A percentile compares a stretch with the other conserved stretches of the same genome.
Evolutionary conservation across 108 stramenopile genomes (phyloP).

Genomic region (Cyclotella cryptica): DNA sequence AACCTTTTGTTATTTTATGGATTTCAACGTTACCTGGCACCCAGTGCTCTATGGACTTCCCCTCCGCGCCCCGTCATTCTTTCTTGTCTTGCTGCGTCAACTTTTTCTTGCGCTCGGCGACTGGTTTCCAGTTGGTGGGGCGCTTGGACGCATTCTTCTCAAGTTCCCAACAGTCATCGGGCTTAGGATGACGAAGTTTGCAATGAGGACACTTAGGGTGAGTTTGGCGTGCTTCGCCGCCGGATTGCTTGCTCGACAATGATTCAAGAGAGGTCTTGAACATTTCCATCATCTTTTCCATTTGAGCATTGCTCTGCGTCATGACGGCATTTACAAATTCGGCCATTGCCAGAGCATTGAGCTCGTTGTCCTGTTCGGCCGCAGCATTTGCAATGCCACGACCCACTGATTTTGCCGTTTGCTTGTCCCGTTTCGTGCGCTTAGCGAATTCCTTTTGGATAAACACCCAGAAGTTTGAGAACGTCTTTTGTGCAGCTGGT

Average conservation of each 20-base stretch:
- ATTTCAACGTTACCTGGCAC: not conserved
- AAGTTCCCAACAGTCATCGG: not conserved
- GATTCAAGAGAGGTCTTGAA: not conserved
- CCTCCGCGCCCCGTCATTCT: conserved; percentile 7
- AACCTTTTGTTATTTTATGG: conserved; percentile 7
- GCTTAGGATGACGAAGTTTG: not conserved
- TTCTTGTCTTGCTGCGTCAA: not conserved
- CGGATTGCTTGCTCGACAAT: not conserved
- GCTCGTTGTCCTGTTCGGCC: no score
- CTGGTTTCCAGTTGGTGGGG: not conserved
- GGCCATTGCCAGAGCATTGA: no score
- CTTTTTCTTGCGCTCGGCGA: conserved; percentile 1
- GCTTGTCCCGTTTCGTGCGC: no score
- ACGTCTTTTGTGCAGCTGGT: not conserved
- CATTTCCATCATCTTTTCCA: not conserved
- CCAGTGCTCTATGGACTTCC: not conserved
- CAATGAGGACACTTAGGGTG: not conserved
- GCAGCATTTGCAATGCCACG: not conserved
- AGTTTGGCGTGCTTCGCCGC: not conserved
- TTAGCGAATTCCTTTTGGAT: no score
- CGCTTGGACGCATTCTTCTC: conserved; percentile 4
- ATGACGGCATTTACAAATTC: no score
- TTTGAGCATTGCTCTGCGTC: no score
- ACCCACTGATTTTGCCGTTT: not conserved
- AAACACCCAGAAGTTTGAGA: not conserved